These are phyloP conservation scores for Pseudogymnoascus sp. DNA, from an alignment of 2,329 filamentous ascomycete genomes.

Conservation along the genomic window DNA sequence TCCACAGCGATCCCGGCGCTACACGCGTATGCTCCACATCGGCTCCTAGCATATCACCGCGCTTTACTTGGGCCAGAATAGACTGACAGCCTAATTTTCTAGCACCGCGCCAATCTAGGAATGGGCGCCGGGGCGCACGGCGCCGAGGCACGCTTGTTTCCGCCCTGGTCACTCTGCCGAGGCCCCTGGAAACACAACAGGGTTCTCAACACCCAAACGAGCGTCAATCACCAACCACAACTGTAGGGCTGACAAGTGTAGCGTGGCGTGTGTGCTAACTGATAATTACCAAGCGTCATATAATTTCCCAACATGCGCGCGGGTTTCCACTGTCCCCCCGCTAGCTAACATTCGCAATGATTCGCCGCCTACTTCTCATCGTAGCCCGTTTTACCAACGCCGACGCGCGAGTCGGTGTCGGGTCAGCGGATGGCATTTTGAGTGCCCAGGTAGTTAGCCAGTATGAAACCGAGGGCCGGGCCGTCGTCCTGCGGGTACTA, in stretches of 20 bases:
- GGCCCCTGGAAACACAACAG: neutral
- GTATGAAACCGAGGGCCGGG: neutral
- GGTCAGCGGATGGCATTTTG: neutral
- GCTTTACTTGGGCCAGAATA: neutral
- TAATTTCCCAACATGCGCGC: neutral
- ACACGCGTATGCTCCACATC: neutral
- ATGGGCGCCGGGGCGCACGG: neutral
- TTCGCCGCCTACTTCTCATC: neutral
- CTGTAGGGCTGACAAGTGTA: neutral
- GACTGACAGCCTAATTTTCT: neutral
- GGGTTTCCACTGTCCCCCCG: neutral
- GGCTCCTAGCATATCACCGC: neutral
- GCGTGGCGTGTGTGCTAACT: neutral
- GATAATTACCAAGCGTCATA: neutral
- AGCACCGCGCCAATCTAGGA: neutral
- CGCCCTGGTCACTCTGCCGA: neutral
- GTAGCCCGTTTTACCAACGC: neutral
- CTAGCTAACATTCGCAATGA: neutral
- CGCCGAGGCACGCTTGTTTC: neutral
- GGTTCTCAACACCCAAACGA: neutral
- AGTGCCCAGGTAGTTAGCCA: neutral
- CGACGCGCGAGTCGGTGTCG: too few relatives aligned
- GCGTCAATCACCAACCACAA: neutral
- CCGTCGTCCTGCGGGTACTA: neutral
- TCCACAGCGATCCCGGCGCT: neutral